Percentiles rank a stretch among this genome's conserved stretches.
These are phyloP conservation scores for Raphidocelis subcapitata DNA, from an alignment of 139 green algal genomes.

Conservation along the genomic window DNA sequence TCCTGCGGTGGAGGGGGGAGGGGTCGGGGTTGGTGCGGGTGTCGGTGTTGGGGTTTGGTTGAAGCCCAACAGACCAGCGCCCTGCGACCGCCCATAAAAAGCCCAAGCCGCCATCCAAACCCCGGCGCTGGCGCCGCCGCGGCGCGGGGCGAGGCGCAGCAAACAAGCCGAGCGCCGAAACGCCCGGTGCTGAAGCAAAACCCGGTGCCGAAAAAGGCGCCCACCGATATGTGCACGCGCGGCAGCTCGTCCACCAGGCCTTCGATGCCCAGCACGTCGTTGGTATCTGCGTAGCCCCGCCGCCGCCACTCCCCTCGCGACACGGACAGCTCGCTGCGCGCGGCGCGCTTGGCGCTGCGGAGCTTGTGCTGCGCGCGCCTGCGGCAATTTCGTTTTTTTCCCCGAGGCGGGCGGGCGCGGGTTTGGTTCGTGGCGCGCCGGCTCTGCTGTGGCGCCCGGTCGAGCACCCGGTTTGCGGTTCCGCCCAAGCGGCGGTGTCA, in stretches of 20 bases:
- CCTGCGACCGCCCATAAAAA: not conserved
- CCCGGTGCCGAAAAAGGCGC: not conserved
- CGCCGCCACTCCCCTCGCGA: constrained; percentile 71
- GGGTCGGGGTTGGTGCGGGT: not conserved
- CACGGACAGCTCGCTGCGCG: constrained; percentile 76
- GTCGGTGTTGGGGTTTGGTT: not conserved
- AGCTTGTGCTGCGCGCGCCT: constrained; percentile 56
- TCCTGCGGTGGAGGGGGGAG: constrained; percentile 38
- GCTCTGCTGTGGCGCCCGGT: too few species aligned
- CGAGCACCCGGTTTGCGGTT: too few species aligned
- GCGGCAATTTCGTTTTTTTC: not conserved
- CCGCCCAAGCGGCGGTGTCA: too few species aligned
- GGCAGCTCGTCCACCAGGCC: constrained; percentile 55
- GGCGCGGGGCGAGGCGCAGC: not conserved
- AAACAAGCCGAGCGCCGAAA: not conserved
- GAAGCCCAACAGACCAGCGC: not conserved
- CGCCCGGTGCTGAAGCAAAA: not conserved
- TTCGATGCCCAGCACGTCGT: constrained; percentile 36
- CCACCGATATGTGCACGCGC: constrained; percentile 54
- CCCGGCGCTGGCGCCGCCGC: not conserved
- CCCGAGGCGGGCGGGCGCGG: not conserved
- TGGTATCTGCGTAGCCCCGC: constrained; percentile 10
- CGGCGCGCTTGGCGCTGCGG: constrained; percentile 67
- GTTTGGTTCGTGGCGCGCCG: too few species aligned
- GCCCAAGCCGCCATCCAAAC: not conserved